phyloP scores from a whole-genome alignment of 106 monocot species.

The Apostasia ramifera region DNA sequence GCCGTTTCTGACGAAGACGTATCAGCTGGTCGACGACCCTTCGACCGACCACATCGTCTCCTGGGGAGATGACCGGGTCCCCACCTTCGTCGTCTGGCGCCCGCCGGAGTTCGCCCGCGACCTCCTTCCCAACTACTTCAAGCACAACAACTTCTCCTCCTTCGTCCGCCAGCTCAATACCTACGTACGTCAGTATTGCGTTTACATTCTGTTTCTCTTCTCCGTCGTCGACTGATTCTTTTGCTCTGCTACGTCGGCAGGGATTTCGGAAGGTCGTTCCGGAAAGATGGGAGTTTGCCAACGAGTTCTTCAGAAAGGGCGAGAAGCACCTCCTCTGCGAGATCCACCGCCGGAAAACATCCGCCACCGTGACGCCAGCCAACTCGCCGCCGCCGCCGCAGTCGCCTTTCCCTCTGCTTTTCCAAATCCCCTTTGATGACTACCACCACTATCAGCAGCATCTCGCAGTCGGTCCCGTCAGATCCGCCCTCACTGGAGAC shows the following conservation, averaged over 20 bases:
- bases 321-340: constrained; percentile 55
- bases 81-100: constrained; percentile 85
- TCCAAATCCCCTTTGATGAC: constrained; percentile 1
- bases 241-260: constrained; percentile 12
- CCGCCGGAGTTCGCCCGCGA: constrained; percentile 90
- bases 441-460: constrained; percentile 1
- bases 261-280: constrained; percentile 72
- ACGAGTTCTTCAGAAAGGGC: constrained; percentile 63
- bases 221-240: background rate
- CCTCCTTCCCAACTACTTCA: constrained; percentile 78
- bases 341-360: constrained; percentile 51
- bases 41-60: constrained; percentile 80
- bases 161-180: constrained; percentile 96
- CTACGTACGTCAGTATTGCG: constrained; percentile 25
- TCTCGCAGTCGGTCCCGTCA: background rate
- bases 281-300: constrained; percentile 80
- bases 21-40: constrained; percentile 82
- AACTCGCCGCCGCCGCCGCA: background rate
- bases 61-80: constrained; percentile 65
- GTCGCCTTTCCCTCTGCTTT: background rate
- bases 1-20: constrained; percentile 83
- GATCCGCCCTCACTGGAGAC: background rate
- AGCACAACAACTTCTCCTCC: constrained; percentile 93
- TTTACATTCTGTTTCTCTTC: background rate
- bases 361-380: constrained; percentile 7